phyloP scores from a whole-genome alignment of 305 asterid genomes.

The Petunia hybrid region DNA sequence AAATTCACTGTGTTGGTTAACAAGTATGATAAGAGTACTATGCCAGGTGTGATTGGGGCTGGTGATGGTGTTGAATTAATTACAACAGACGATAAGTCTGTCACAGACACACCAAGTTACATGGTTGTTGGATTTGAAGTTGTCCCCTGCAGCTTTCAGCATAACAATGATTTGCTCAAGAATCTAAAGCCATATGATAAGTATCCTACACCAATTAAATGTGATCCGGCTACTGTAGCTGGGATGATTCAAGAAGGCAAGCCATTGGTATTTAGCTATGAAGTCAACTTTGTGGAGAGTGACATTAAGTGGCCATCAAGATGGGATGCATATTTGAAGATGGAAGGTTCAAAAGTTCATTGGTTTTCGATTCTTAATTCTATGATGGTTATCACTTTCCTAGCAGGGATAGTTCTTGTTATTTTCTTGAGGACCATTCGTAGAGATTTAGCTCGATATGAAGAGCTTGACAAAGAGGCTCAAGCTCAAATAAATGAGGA shows the following conservation, averaged over 20 bases:
- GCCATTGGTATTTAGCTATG: conserved; percentile 40
- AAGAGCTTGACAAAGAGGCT: conserved; percentile 49
- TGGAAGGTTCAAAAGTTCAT: conserved; percentile 50
- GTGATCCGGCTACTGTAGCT: conserved; percentile 40
- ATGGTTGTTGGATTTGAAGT: conserved; percentile 50
- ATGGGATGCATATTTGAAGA: conserved; percentile 50
- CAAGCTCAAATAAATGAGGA: conserved; percentile 47
- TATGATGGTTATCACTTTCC: conserved; percentile 42
- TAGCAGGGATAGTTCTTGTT: conserved; percentile 41
- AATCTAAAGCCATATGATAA: conserved; percentile 31
- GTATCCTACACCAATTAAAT: conserved; percentile 38
- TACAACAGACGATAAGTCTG: conserved; percentile 27
- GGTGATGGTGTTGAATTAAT: conserved; percentile 42
- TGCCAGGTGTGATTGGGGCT: conserved; percentile 41
- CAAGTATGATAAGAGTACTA: conserved; percentile 33
- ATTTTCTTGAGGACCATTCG: conserved; percentile 45
- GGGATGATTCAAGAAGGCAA: conserved; percentile 42
- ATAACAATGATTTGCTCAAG: conserved; percentile 33
- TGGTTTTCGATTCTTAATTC: conserved; percentile 51
- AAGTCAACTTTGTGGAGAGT: conserved; percentile 45
- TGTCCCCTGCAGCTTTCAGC: conserved; percentile 46
- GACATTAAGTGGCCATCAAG: conserved; percentile 37
- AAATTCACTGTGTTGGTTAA: conserved; percentile 46
- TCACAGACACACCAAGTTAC: conserved; percentile 35
- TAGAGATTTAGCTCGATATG: conserved; percentile 42